Evolutionary conservation across 164 flowering plant genomes (phyloP).

Genomic region (Chloranthus sessilifolius): DNA sequence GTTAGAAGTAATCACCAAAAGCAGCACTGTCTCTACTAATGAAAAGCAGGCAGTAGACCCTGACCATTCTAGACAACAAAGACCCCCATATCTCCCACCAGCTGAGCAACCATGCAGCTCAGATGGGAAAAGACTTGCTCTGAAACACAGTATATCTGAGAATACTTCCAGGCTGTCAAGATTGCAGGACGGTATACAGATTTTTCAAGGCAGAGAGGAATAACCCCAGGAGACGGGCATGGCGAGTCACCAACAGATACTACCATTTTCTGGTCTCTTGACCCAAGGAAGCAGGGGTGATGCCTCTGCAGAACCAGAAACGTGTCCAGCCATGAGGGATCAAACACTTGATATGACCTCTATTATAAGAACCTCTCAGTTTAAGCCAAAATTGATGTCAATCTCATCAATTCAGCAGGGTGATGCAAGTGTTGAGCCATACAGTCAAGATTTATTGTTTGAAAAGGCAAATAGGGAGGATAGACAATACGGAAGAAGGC

Average conservation of each 20-base stretch:
- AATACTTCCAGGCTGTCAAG: constrained; percentile 4
- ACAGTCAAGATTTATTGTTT: constrained; percentile 38
- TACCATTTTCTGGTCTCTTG: constrained; percentile 12
- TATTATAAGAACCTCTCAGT: constrained; percentile 5
- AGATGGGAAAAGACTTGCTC: constrained; percentile 2
- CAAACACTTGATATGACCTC: not conserved
- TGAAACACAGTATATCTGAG: constrained; percentile 10
- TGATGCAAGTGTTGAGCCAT: constrained; percentile 33
- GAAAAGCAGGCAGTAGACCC: constrained; percentile 8
- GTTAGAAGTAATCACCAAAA: constrained; percentile 6
- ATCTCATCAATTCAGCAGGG: constrained; percentile 29
- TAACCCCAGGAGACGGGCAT: constrained; percentile 3
- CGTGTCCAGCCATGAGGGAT: constrained; percentile 4
- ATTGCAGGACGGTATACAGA: constrained; percentile 8
- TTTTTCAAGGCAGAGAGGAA: constrained; percentile 9
- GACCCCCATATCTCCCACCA: constrained; percentile 4
- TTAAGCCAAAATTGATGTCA: constrained; percentile 21
- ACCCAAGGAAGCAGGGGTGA: constrained; percentile 8
- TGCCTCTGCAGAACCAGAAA: constrained; percentile 6
- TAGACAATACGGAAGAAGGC: constrained; percentile 12
- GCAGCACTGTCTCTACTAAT: not conserved
- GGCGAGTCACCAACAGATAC: constrained; percentile 13
- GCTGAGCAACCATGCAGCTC: constrained; percentile 7
- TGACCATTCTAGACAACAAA: constrained; percentile 6
- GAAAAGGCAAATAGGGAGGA: constrained; percentile 29